A percentile compares a stretch with the other conserved stretches of the same genome.
Evolutionary conservation across 2,329 filamentous ascomycete species (phyloP).

Genomic region (Diplodia seriata): DNA sequence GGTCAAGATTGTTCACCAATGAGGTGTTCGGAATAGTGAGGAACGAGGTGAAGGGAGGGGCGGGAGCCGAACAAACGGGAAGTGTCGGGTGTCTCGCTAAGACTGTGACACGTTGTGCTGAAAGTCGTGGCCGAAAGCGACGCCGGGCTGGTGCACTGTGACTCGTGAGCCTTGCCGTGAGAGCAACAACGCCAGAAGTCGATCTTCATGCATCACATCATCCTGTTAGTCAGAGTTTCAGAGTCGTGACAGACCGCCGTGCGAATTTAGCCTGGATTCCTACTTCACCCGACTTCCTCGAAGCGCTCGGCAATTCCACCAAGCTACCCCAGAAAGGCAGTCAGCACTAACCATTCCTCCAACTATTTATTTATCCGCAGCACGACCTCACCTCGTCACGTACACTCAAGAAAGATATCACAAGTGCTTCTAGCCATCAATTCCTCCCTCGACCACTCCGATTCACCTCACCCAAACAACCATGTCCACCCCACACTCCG

Average conservation of each 20-base stretch:
- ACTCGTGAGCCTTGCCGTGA: not conserved
- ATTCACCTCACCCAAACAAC: not conserved
- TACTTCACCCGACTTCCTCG: conserved; percentile 12
- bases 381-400: no score
- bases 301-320: not conserved
- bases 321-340: conserved; percentile 1
- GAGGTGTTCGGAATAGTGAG: not conserved
- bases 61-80: no score
- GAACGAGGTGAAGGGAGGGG: not conserved
- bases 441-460: not conserved
- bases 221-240: not conserved
- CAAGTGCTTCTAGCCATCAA: not conserved
- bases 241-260: not conserved
- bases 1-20: not conserved
- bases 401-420: no score
- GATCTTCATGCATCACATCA: not conserved
- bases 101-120: not conserved
- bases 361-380: not conserved
- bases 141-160: not conserved
- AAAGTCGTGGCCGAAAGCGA: not conserved
- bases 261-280: not conserved
- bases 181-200: not conserved
- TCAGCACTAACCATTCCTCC: conserved; percentile 7
- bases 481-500: not conserved
- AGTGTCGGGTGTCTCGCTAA: not conserved